Percentiles rank a stretch among this genome's conserved stretches.
Conservation (phyloP, 495 filamentous ascomycete species). For the Neurospora sp. region DNA sequence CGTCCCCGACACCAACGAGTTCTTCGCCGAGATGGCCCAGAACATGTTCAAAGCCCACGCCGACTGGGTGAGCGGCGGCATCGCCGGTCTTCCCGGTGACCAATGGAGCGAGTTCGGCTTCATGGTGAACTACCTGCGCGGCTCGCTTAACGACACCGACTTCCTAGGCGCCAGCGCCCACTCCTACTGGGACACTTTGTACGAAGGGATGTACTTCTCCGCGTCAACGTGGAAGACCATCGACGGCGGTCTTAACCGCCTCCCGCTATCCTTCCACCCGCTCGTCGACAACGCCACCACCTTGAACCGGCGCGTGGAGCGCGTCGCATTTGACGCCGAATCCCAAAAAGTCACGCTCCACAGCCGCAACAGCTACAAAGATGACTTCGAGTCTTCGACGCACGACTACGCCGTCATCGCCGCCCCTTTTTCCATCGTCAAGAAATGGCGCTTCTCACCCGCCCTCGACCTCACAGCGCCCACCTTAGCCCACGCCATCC, state of each 20-base stretch:
- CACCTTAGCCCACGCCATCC: slow-evolving; percentile 41
- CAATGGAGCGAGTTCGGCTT: slow-evolving; percentile 55
- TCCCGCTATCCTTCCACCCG: slow-evolving; percentile 53
- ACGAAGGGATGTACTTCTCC: slow-evolving; percentile 49
- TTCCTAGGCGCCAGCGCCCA: slow-evolving; percentile 19
- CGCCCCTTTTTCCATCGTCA: slow-evolving; percentile 49
- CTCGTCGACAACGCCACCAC: slow-evolving; percentile 44
- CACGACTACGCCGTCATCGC: slow-evolving; percentile 60
- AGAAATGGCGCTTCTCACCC: slow-evolving; percentile 41
- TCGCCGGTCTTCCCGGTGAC: slow-evolving; percentile 28
- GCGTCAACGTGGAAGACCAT: slow-evolving; percentile 55
- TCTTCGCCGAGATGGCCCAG: slow-evolving; percentile 35
- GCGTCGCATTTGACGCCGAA: slow-evolving; percentile 29
- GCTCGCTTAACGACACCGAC: slow-evolving; percentile 46
- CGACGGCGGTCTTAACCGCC: slow-evolving; percentile 47
- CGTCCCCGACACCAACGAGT: slow-evolving; percentile 18
- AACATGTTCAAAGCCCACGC: slow-evolving; percentile 61
- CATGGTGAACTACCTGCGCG: slow-evolving; percentile 46
- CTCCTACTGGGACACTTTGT: slow-evolving; percentile 30
- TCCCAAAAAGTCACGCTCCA: slow-evolving; percentile 37
- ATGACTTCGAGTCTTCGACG: slow-evolving; percentile 34
- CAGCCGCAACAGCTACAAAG: slow-evolving; percentile 32
- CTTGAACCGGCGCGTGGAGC: slow-evolving; percentile 43
- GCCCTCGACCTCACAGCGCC: slow-evolving; percentile 28
- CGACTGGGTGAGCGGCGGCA: slow-evolving; percentile 27